These are phyloP conservation scores for Euclidium syriacum DNA, from an alignment of 345 rosid species.

Conservation along the genomic window DNA sequence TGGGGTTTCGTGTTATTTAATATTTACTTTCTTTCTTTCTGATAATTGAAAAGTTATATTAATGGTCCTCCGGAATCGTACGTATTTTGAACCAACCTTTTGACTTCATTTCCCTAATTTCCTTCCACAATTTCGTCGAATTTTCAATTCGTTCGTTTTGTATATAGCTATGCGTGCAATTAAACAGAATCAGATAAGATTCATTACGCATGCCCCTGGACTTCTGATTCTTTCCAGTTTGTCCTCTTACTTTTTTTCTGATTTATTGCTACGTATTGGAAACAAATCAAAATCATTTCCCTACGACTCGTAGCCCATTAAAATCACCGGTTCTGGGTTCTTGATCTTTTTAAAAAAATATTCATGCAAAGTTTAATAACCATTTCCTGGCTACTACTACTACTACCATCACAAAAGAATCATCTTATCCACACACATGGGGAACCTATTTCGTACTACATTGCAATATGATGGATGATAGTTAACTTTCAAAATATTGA, in stretches of 20 bases:
- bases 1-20: constrained; percentile 16
- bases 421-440: background rate
- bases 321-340: background rate
- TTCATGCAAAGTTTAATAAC: background rate
- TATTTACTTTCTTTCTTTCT: constrained; percentile 1
- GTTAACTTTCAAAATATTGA: background rate
- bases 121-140: background rate
- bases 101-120: constrained; percentile 22
- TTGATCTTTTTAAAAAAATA: background rate
- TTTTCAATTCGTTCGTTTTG: background rate
- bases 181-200: background rate
- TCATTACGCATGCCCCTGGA: constrained; percentile 23
- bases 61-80: constrained; percentile 19
- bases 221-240: constrained; percentile 25
- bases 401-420: too few species aligned
- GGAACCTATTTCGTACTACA: background rate
- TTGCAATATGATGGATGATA: background rate
- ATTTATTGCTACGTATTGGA: constrained; percentile 3
- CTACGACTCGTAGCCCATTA: constrained; percentile 15
- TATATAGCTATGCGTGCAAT: background rate
- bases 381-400: background rate
- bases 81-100: constrained; percentile 24
- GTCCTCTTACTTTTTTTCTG: constrained; percentile 24
- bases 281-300: constrained; percentile 24
- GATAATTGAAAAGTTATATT: constrained; percentile 14